Evolutionary conservation across 2,329 filamentous ascomycete genomes (phyloP).

Genomic region (Aspergillus vadensis): DNA sequence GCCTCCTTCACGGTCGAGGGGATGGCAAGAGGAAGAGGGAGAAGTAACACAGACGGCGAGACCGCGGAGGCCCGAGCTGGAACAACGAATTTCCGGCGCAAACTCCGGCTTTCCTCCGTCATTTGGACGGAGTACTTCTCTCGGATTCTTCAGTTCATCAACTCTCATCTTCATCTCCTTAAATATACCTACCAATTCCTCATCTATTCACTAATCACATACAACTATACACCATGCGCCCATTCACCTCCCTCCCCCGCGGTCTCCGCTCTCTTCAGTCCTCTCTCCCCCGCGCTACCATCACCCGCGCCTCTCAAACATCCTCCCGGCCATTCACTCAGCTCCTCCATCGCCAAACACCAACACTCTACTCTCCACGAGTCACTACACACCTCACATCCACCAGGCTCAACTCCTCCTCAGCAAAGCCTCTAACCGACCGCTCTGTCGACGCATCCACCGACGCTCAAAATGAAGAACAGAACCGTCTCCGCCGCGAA

Average conservation of each 20-base stretch:
- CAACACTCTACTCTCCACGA: conserved; percentile 8
- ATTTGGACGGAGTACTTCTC: not conserved
- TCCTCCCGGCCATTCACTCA: conserved; percentile 26
- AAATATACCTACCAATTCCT: not conserved
- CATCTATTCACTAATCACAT: not conserved
- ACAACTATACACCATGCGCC: conserved; percentile 22
- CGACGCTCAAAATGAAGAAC: conserved; percentile 36
- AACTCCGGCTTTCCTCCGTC: conserved; percentile 9
- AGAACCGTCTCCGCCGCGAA: conserved; percentile 40
- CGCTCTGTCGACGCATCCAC: conserved; percentile 27
- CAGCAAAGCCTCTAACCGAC: conserved; percentile 34
- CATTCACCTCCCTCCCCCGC: conserved; percentile 19
- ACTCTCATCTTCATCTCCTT: not conserved
- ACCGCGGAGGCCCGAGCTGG: conserved; percentile 26
- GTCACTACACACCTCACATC: conserved; percentile 11
- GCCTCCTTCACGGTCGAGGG: not conserved
- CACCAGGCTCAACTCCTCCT: conserved; percentile 35
- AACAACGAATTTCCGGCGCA: conserved; percentile 32
- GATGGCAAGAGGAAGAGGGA: not conserved
- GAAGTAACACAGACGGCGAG: conserved; percentile 4
- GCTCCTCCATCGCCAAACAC: conserved; percentile 17
- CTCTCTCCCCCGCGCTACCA: conserved; percentile 17
- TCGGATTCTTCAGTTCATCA: not conserved
- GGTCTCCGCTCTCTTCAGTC: conserved; percentile 26
- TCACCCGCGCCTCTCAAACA: conserved; percentile 15